phyloP scores from a whole-genome alignment of 2,329 filamentous ascomycete species.

The Penicillium sp. region DNA sequence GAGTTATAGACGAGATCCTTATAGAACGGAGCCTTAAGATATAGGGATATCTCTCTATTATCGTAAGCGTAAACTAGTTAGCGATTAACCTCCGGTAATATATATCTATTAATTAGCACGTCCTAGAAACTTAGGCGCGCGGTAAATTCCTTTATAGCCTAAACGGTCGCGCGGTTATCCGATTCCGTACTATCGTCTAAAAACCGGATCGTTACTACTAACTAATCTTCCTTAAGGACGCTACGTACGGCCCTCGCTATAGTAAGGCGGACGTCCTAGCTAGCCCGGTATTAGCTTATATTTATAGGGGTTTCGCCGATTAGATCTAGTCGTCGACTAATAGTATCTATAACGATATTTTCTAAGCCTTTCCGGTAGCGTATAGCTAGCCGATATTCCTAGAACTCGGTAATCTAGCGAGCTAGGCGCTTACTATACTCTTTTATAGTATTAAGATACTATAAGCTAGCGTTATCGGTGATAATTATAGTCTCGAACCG shows the following conservation, averaged over 20 bases:
- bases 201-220: neutral
- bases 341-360: neutral
- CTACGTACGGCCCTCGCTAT: neutral
- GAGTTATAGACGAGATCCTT: neutral
- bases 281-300: neutral
- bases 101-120: neutral
- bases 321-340: neutral
- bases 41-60: neutral
- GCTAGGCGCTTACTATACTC: constrained; percentile 3
- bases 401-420: neutral
- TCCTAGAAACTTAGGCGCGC: neutral
- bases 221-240: neutral
- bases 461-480: neutral
- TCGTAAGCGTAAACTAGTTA: neutral
- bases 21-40: neutral
- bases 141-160: neutral
- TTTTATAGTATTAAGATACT: no score
- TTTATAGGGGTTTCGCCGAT: neutral
- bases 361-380: neutral
- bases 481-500: neutral
- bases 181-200: neutral
- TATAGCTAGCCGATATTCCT: constrained; percentile 1
- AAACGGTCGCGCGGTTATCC: neutral
- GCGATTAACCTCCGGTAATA: neutral
- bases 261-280: neutral